These are phyloP conservation scores for Sporothrix pseudoabietina DNA, from an alignment of 2,329 filamentous ascomycete species.

Conservation along the genomic window DNA sequence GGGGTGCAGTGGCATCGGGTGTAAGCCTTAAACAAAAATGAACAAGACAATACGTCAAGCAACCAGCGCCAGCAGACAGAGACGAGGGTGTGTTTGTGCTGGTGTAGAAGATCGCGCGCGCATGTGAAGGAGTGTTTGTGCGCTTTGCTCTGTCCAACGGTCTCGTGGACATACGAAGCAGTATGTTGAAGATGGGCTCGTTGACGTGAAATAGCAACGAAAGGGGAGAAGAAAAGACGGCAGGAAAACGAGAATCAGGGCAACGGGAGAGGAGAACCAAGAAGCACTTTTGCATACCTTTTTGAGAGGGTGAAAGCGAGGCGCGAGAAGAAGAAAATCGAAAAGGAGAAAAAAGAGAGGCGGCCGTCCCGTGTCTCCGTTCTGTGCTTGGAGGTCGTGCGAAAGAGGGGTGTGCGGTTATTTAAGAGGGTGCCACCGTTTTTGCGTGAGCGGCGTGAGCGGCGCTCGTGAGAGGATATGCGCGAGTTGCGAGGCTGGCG, in stretches of 20 bases:
- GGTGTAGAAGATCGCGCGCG: slow-evolving; percentile 24
- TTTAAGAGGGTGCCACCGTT: not conserved
- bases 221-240: not conserved
- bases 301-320: not conserved
- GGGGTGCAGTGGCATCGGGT: slow-evolving; percentile 6
- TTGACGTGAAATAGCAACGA: not conserved
- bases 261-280: not conserved
- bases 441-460: not conserved
- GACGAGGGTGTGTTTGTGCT: slow-evolving; percentile 1
- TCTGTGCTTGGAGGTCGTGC: not conserved
- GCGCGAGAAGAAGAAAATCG: not conserved
- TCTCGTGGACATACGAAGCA: slow-evolving; percentile 18
- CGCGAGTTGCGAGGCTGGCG: slow-evolving; percentile 2
- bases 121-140: slow-evolving; percentile 26
- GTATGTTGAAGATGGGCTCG: not conserved
- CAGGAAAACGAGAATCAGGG: not conserved
- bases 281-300: slow-evolving; percentile 18
- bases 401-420: slow-evolving; percentile 11
- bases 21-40: not conserved
- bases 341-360: not conserved
- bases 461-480: slow-evolving; percentile 12
- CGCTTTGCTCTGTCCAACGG: slow-evolving; percentile 13
- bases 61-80: not conserved
- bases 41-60: not conserved
- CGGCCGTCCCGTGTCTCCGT: slow-evolving; percentile 12